Base-by-base conservation (phyloP, 257 asterid genomes). In the Ballota nigra region DNA sequence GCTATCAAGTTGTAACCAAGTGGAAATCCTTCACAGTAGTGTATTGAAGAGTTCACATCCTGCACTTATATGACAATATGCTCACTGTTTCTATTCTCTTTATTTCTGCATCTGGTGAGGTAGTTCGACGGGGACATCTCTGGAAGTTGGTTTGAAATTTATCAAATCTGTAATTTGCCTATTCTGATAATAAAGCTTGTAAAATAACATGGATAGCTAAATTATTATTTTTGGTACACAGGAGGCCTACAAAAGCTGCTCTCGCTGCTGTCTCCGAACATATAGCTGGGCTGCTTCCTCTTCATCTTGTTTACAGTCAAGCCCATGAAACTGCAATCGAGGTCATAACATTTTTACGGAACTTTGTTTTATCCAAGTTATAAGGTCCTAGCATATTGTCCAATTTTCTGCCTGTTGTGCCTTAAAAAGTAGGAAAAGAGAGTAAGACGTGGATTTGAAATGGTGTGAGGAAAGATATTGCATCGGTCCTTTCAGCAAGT, bases 221-320 rank as follows among this genome's bases (percentile, higher is more conserved):
- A 58, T 19, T 78, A 20, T 62, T 51, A 41, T 66, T 68, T 77
- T 68, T 77, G 62, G 58, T 82, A 47, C 41, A 45, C 90, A 94
- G 99, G 98, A 85, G 86, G 82, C 99, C 99, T 55, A 77, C 86
- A 69, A 94, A 91, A 84, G 93, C 99, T 85, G 98, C 98, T 71
- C 69, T 91, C 52, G 95, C 97, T 68, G 92, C 98, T 83, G 99
- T 89, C 74, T 80, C 97, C 69, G 96, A 91, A 80, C 98, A 94
- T 81, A 82, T 94, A 38, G 95, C 99, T 65, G 99, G 99, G 65
- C 81, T 94, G 81, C 92, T 91, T 80, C 97, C 99, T 72, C 98
- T 89, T 75, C 98, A 94, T 94, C 98, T 94, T 71, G 96, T 89
- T 29, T 94, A 91, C 79, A 91, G 99, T 76, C 96, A 85, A 66